phyloP scores from a whole-genome alignment of 1,139 yeast genomes.

The Geotrichum phurueaensis region DNA sequence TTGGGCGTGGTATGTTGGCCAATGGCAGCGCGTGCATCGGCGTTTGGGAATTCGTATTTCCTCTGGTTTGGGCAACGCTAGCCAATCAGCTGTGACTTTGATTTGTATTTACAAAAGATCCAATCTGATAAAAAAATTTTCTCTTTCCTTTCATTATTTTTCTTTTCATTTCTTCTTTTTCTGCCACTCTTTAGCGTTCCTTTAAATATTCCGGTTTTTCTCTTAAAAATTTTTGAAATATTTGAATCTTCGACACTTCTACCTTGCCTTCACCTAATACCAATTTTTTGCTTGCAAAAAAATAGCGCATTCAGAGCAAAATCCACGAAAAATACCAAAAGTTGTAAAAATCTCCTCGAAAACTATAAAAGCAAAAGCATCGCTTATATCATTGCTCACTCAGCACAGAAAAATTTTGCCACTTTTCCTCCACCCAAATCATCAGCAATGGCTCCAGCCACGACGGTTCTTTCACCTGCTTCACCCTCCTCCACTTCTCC shows the following conservation, averaged over 20 bases:
- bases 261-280: background rate
- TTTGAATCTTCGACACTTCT: background rate
- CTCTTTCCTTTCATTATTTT: background rate
- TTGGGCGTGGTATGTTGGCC: background rate
- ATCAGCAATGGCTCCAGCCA: background rate
- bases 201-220: background rate
- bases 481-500: background rate
- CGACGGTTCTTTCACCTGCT: background rate
- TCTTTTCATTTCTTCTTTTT: background rate
- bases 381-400: background rate
- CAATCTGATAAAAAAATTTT: background rate
- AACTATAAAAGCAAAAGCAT: background rate
- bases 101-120: conserved; percentile 3
- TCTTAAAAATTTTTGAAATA: background rate
- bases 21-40: background rate
- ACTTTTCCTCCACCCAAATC: background rate
- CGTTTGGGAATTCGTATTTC: background rate
- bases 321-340: background rate
- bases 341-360: background rate
- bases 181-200: background rate
- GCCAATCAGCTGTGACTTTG: conserved; percentile 3
- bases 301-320: background rate
- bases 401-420: background rate
- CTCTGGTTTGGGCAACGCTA: background rate
- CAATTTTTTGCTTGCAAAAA: background rate